These are phyloP conservation scores for Mycoemilia scoparia DNA, from an alignment of 192 early-diverging fungal species.

Conservation along the genomic window DNA sequence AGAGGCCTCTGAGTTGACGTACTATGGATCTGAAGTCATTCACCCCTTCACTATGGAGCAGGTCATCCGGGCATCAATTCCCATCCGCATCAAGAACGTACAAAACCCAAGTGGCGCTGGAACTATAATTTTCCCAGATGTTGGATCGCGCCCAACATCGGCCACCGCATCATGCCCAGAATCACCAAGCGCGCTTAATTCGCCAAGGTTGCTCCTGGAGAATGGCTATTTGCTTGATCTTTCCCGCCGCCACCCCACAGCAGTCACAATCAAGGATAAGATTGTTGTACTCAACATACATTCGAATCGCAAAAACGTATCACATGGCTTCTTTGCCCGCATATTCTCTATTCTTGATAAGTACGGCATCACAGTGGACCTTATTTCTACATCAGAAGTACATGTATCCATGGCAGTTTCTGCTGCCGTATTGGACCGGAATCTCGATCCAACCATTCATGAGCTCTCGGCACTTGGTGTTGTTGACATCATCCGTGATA, in stretches of 20 bases:
- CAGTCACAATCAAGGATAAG: slow-evolving; percentile 97
- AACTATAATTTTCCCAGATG: slow-evolving; percentile 84
- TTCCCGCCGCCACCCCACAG: slow-evolving; percentile 70
- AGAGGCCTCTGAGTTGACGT: slow-evolving; percentile 95
- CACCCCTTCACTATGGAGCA: slow-evolving; percentile 99
- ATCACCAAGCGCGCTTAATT: slow-evolving; percentile 32
- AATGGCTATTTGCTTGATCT: slow-evolving; percentile 60
- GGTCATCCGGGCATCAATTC: slow-evolving; percentile 87
- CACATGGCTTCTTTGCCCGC: slow-evolving; percentile 93
- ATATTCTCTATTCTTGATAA: slow-evolving; percentile 84
- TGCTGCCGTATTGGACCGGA: slow-evolving; percentile 36
- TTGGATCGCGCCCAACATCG: slow-evolving; percentile 28
- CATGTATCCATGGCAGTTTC: slow-evolving; percentile 80
- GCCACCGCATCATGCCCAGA: slow-evolving; percentile 30
- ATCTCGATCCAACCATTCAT: slow-evolving; percentile 59
- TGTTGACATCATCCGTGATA: slow-evolving; percentile 66
- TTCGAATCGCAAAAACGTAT: slow-evolving; percentile 87
- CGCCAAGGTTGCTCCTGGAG: slow-evolving; percentile 39
- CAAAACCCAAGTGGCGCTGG: slow-evolving; percentile 82
- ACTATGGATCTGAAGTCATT: slow-evolving; percentile 89
- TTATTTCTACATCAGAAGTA: slow-evolving; percentile 85
- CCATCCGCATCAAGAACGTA: slow-evolving; percentile 98
- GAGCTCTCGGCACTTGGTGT: slow-evolving; percentile 64
- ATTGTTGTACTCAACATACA: slow-evolving; percentile 92
- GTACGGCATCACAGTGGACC: slow-evolving; percentile 81